Percentiles rank a stretch among this genome's conserved stretches.
phyloP scores from a whole-genome alignment of 148 eudicot genomes.

The Mesembryanthemum crystallinum region DNA sequence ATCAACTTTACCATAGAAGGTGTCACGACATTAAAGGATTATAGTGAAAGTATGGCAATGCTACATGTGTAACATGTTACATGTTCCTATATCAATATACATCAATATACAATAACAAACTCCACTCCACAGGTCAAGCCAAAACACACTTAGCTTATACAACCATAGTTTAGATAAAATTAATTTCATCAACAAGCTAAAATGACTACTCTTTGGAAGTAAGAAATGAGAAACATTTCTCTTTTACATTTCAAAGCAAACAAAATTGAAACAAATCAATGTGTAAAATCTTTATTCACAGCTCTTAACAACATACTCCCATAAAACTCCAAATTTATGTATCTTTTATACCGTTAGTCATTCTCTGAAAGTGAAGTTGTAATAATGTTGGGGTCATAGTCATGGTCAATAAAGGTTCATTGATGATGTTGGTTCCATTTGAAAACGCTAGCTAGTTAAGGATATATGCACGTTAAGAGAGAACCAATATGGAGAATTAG shows the following conservation, averaged over 20 bases:
- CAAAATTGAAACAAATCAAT: constrained; percentile 23
- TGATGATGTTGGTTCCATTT: constrained; percentile 13
- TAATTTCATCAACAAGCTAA: neutral
- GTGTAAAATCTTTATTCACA: neutral
- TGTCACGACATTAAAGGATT: too few species aligned
- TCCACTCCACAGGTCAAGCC: too few species aligned
- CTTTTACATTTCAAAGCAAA: constrained; percentile 28
- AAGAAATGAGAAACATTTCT: too few species aligned
- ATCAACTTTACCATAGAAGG: too few species aligned
- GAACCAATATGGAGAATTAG: constrained; percentile 11
- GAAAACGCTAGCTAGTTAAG: constrained; percentile 26
- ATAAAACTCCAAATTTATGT: constrained; percentile 2
- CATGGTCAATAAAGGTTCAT: constrained; percentile 1
- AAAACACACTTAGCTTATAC: too few species aligned
- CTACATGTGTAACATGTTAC: neutral
- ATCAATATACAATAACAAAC: too few species aligned
- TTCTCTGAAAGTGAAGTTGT: neutral
- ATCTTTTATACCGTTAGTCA: constrained; percentile 1
- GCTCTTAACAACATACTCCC: neutral
- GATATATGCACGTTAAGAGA: constrained; percentile 7
- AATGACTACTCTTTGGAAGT: constrained; percentile 6
- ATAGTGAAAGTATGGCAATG: too few species aligned
- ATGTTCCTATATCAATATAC: too few species aligned
- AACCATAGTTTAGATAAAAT: too few species aligned
- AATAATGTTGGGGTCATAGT: constrained; percentile 18